These are phyloP conservation scores for Clitopilus passeckerianus DNA, from an alignment of 768 basidiomycete genomes.

Conservation along the genomic window DNA sequence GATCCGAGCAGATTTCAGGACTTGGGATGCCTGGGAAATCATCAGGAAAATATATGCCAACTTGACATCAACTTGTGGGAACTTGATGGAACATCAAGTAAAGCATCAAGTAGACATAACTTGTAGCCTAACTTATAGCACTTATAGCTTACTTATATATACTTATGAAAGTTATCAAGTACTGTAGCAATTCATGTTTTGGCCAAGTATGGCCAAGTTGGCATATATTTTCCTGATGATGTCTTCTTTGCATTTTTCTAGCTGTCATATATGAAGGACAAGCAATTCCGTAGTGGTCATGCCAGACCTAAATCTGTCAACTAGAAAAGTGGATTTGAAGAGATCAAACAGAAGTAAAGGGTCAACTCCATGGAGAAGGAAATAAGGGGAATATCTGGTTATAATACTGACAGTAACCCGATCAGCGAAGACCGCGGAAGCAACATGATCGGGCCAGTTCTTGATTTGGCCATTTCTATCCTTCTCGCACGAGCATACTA, in stretches of 20 bases:
- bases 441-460: constrained; percentile 5
- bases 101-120: no score
- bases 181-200: no score
- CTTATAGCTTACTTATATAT: no score
- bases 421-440: constrained; percentile 8
- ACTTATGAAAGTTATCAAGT: no score
- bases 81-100: no score
- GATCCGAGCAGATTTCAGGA: constrained; percentile 4
- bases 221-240: no score
- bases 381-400: constrained; percentile 15
- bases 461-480: background rate
- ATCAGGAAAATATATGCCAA: no score
- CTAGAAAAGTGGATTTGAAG: constrained; percentile 13
- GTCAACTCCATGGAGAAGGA: constrained; percentile 12
- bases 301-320: background rate
- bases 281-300: constrained; percentile 10
- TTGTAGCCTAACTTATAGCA: no score
- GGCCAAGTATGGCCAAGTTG: no score
- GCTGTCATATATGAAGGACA: constrained; percentile 6
- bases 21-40: constrained; percentile 1
- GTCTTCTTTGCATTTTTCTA: constrained; percentile 12
- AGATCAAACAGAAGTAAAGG: constrained; percentile 21
- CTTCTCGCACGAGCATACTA: constrained; percentile 9
- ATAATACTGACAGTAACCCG: constrained; percentile 8
- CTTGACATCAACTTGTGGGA: no score